Evolutionary conservation across 345 rosid species (phyloP), one percentile per base, ranked within the genome.

Genomic region (Erodium maritimum): DNA sequence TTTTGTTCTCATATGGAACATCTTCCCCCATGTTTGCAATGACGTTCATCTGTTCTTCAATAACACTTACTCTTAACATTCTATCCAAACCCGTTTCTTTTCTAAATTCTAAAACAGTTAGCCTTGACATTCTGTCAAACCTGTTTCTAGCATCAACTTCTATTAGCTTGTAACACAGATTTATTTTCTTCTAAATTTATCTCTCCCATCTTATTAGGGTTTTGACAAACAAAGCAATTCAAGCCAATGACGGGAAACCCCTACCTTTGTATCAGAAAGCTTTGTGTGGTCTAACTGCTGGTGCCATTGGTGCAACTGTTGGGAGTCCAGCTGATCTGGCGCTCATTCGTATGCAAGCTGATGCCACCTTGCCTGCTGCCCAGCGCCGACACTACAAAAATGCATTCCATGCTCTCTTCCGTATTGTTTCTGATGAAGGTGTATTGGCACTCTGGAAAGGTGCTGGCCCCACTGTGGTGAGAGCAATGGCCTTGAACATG

Each of bases 391-490:
- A 93, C 54, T 93, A 93, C 59, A 71, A 83, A 52, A 75, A 79
- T 66, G 80, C 83, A 48, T 79, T 79, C 76, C 69, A 75, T 52
- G 83, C 80, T 14, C 80, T 79, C 57, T 70, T 61, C 51, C 80
- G 78, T 21, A 79, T 75, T 22, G 61, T 61, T n/a, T 61, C 72
- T 0, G 80, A 79, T 50, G 80, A 79, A 61, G 80, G 83, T 80
- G 82, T 93, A 69, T 64, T 89, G 69, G 95, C 99, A 3, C 97
- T 93, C 17, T 93, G 99, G 99, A 93, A 93, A 82, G 99, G 99
- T 50, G 96, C 97, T 58, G 99, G 97, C 19, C 99, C 99, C 1
- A 93, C 99, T 48, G 99, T 93, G 17, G 97, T 93, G 59, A 85
- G 99, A 70, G 99, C 99, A 11, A 93, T 93, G 99, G 99, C 80